Evolutionary conservation across 1,284 basidiomycete species (phyloP).

Genomic region (Phlebopus sp.): DNA sequence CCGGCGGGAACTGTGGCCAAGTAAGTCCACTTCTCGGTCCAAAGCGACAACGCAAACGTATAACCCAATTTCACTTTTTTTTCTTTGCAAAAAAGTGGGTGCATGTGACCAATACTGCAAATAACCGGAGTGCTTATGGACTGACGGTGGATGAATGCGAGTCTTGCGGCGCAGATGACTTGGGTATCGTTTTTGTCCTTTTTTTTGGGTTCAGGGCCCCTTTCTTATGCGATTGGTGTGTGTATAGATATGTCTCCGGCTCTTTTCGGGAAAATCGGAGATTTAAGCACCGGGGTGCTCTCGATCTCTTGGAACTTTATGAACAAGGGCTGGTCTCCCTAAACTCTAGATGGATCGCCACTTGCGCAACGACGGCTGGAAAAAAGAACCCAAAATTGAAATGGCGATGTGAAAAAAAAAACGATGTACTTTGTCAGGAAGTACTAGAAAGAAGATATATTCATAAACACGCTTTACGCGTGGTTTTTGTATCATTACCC

Average conservation of each 20-base stretch:
- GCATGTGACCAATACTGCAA: constrained; percentile 44
- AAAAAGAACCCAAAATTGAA: constrained; percentile 1
- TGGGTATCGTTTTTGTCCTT: constrained; percentile 48
- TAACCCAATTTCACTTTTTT: constrained; percentile 14
- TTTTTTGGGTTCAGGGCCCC: not conserved
- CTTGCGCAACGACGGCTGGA: not conserved
- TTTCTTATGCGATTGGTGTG: constrained; percentile 7
- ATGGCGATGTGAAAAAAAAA: constrained; percentile 4
- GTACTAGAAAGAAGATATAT: constrained; percentile 5
- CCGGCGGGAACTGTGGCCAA: constrained; percentile 45
- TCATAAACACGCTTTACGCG: constrained; percentile 5
- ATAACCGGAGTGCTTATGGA: constrained; percentile 41
- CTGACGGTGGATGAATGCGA: constrained; percentile 46
- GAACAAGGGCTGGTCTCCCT: constrained; percentile 40
- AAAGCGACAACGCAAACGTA: not conserved
- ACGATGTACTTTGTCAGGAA: constrained; percentile 20
- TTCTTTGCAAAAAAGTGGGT: constrained; percentile 40
- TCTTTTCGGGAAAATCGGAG: constrained; percentile 43
- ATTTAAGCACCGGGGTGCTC: constrained; percentile 42
- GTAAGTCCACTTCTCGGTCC: constrained; percentile 29
- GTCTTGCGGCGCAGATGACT: constrained; percentile 39
- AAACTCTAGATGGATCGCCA: not conserved
- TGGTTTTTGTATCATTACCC: constrained; percentile 19
- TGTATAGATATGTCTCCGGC: constrained; percentile 53
- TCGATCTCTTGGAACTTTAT: constrained; percentile 52